Base-by-base conservation (phyloP, 495 filamentous ascomycete genomes). In the Penicillium cosmopolitanum region DNA sequence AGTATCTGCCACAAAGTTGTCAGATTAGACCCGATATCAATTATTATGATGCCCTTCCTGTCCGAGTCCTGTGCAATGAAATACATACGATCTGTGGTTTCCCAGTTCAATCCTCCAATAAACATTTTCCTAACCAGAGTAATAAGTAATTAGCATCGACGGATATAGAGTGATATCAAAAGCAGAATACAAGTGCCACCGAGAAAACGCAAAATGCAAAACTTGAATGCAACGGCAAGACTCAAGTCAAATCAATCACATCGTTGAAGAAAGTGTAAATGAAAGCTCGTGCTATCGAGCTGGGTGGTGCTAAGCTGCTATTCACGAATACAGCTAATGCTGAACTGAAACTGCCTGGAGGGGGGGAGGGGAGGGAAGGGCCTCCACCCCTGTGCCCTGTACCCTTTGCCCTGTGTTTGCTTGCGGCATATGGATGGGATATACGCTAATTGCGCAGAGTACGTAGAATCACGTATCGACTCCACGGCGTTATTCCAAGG, bases 61-160 rank as follows among this genome's bases (percentile, higher is more conserved):
- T 31, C 28, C 5, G 8, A 7, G 28, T 31, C 28, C 28, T 44
- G 40, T 7, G 25, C 4, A 5, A 8, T 16, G 15, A 44, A 19
- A 18, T 64, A 69, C 73, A 82, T 89, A 98, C 95, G 89, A 77
- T 98, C 95, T 50, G 95, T 97, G 28, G 95, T 98, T 74, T 98
- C 95, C 95, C 95, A 98, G 72, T 98, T 98, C 63, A 98, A 79
- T 16, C 95, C 95, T 66, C 95, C 95, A 78, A 98, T 98, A 66
- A 98, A 98, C 95, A 98, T 98, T 78, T 98, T 98, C 65, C 95
- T 98, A 73, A 54, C 67, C 53, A 62, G 38, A 23, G 55, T 4
- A 15, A 25, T 23, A 68, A 31, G 28, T 31, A 31, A 31, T 74
- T 62, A 73, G 67, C 54, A 53, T 62, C 50, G 13, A 60, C 21